Base-by-base conservation (phyloP, 805 yeast species). In the Candida bentonensis region DNA sequence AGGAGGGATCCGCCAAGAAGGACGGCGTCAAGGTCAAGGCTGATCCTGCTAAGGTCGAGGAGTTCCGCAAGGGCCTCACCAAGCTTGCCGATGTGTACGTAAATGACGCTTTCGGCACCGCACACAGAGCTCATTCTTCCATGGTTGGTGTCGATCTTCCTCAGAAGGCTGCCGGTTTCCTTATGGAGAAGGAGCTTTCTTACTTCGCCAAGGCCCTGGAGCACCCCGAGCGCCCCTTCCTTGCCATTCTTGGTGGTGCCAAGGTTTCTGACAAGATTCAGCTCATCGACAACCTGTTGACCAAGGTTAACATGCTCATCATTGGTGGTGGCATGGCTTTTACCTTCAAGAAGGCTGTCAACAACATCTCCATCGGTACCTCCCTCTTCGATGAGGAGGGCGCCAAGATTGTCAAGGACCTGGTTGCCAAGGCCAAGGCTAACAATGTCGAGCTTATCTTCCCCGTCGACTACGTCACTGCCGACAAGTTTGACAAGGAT, bases 321-420 rank as follows among this genome's bases (percentile, higher is more conserved):
- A 79, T 92, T 61, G 97, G 98, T 66, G 98, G 98, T 73, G 98
- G 98, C 73, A 92, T 92, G 98, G 92, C 98, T 50, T 92, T 89
- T 82, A 92, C 98, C 59, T 92, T 92, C 80, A 86, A 84, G 78
- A 92, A 92, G 78, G 82, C 89, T 44, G 63, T 86, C 52, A 83
- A 86, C 68, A 73, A 76, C 65, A 78, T 86, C 70, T 67, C 79
- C 53, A 92, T 92, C 57, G 98, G 98, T 68, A 72, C 80, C 67
- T 92, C 98, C 30, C 74, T 92, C 62, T 92, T 63, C 70, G 98
- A 92, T 66, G 80, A 76, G 60, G 95, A 80, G 52, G 98, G 98
- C 66, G 84, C 98, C 58, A 82, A 87, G 77, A 78, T 86, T 56
- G 98, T 88, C 62, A 92, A 89, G 64, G 72, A 79, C 65, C 78